Evolutionary conservation across 2,329 filamentous ascomycete species (phyloP).

Genomic region (Neonectria faginata): DNA sequence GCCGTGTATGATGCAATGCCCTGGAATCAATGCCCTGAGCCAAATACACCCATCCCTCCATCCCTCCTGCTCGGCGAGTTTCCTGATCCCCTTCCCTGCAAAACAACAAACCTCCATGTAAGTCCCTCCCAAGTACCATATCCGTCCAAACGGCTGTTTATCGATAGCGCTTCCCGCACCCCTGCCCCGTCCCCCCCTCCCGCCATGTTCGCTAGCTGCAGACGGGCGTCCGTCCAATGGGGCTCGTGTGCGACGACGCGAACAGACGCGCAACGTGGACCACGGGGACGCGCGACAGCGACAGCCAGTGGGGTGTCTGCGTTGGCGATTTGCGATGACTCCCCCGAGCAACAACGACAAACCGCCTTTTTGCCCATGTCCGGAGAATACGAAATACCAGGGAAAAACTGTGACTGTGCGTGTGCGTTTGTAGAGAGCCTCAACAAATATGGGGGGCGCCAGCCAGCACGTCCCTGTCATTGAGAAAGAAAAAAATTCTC

Average conservation of each 20-base stretch:
- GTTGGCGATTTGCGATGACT: conserved; percentile 20
- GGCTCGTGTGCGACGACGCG: conserved; percentile 38
- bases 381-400: neutral
- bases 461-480: conserved; percentile 2
- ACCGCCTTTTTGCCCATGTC: neutral
- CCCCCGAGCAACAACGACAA: conserved; percentile 16
- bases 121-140: conserved; percentile 7
- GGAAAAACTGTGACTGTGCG: neutral
- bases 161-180: conserved; percentile 45
- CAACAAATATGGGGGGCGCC: conserved; percentile 11
- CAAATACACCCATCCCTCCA: neutral
- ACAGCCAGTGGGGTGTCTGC: conserved; percentile 8
- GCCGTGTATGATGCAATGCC: neutral
- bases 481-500: neutral
- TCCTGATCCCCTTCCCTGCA: conserved; percentile 10
- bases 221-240: conserved; percentile 36
- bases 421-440: conserved; percentile 15
- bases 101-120: neutral
- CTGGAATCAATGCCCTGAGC: neutral
- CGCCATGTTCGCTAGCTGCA: conserved; percentile 38
- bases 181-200: conserved; percentile 9
- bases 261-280: conserved; percentile 39
- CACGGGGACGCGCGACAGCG: conserved; percentile 16
- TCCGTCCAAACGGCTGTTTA: conserved; percentile 36
- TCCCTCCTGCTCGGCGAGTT: conserved; percentile 3